Conservation (phyloP, 352 stramenopile genomes). For the Phytophthora tentaculata region DNA sequence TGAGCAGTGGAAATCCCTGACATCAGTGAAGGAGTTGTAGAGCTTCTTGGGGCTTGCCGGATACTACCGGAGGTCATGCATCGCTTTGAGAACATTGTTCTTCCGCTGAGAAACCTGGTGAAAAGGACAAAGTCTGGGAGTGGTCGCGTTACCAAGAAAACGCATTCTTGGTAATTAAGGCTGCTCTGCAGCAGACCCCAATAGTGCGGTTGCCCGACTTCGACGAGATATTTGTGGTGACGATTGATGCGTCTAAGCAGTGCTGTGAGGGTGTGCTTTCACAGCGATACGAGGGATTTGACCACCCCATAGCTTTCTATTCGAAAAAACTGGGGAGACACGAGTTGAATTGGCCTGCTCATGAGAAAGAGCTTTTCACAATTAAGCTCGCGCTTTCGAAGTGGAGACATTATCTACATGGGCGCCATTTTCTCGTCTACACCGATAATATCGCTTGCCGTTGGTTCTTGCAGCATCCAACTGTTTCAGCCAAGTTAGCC, state of each 20-base stretch:
- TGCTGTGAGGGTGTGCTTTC: neutral
- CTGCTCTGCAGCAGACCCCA: neutral
- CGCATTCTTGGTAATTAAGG: neutral
- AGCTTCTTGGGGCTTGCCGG: slow-evolving; percentile 36
- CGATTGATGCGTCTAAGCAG: neutral
- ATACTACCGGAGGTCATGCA: slow-evolving; percentile 32
- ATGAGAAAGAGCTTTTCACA: neutral
- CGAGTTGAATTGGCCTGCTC: too few relatives aligned
- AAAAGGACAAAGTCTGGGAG: neutral
- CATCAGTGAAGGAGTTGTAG: slow-evolving; percentile 30
- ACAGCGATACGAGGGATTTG: neutral
- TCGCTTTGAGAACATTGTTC: neutral
- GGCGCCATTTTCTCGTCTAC: neutral
- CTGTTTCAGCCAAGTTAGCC: too few relatives aligned
- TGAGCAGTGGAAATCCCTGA: slow-evolving; percentile 14
- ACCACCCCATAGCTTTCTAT: neutral
- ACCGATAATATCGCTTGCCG: neutral
- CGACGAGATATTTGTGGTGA: neutral
- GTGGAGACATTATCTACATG: slow-evolving; percentile 1
- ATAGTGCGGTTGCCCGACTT: neutral
- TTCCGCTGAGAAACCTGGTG: neutral
- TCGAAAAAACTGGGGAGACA: neutral
- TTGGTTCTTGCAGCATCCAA: slow-evolving; percentile 3
- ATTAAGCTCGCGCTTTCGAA: neutral
- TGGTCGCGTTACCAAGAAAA: neutral